Percentiles rank a stretch among this genome's conserved stretches.
These are phyloP conservation scores for Biancaea sappan DNA, from an alignment of 306 rosid species.

Conservation along the genomic window DNA sequence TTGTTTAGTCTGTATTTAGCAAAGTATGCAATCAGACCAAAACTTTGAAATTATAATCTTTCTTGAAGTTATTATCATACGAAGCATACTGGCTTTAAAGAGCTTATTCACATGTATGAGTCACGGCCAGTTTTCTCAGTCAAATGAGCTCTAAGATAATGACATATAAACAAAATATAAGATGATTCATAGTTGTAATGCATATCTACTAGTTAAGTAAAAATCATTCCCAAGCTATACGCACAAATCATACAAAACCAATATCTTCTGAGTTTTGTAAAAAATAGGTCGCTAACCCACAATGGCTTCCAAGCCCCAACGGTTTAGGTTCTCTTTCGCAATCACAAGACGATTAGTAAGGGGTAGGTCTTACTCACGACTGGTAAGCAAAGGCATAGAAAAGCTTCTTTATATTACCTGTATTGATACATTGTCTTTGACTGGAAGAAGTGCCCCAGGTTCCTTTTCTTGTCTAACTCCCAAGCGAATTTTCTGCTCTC, in stretches of 20 bases:
- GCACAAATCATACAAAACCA: not conserved
- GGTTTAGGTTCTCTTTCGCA: not conserved
- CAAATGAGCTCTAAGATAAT: conserved; percentile 7
- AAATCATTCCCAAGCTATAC: not conserved
- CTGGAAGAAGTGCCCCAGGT: conserved; percentile 33
- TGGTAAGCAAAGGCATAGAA: not conserved
- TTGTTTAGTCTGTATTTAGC: not conserved
- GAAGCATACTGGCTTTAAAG: not conserved
- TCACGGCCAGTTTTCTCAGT: not conserved
- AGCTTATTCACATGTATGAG: not conserved
- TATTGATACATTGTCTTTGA: conserved; percentile 40
- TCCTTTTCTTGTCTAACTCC: conserved; percentile 61
- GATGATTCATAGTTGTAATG: not conserved
- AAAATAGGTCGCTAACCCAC: not conserved
- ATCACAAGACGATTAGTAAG: not conserved
- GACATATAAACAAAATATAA: not conserved
- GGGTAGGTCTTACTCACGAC: not conserved
- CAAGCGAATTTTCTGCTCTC: conserved; percentile 46
- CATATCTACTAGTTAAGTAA: not conserved
- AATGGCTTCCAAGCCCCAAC: not conserved
- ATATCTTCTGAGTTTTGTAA: not conserved
- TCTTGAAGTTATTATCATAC: not conserved
- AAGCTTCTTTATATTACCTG: conserved; percentile 49
- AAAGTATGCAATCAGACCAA: not conserved
- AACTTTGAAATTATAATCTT: not conserved